A percentile compares a stretch with the other conserved stretches of the same genome.
Evolutionary conservation across 306 rosid species (phyloP).

Genomic region (Dalbergia cultrata): DNA sequence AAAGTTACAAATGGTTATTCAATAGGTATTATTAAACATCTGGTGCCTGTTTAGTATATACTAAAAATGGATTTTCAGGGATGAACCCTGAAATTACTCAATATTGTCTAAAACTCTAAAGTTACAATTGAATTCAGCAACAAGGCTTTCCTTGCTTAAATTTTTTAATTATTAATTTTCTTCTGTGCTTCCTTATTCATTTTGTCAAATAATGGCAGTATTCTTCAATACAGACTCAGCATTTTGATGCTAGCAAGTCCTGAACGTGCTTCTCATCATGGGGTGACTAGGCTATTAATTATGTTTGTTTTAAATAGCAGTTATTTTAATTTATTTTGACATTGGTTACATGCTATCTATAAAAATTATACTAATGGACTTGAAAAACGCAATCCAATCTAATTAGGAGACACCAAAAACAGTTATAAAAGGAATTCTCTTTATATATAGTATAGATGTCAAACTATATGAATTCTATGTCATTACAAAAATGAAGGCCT

Average conservation of each 20-base stretch:
- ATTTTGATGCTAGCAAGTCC: neutral
- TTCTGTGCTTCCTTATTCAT: constrained; percentile 13
- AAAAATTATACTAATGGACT: no score
- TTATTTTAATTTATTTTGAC: no score
- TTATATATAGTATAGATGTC: neutral
- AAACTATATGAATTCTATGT: constrained; percentile 16
- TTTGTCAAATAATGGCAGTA: neutral
- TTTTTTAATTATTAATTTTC: constrained; percentile 16
- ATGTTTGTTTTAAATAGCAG: no score
- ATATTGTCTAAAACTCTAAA: no score
- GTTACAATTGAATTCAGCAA: constrained; percentile 15
- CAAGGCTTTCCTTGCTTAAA: neutral
- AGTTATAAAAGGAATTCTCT: no score
- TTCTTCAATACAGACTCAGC: neutral
- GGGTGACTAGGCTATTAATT: no score
- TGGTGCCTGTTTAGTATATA: neutral
- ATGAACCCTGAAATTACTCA: neutral
- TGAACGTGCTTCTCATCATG: no score
- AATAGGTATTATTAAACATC: neutral
- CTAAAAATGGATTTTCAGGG: neutral
- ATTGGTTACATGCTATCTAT: no score
- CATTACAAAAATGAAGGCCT: constrained; percentile 40
- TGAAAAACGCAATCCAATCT: no score
- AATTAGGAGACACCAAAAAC: no score
- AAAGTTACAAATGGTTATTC: neutral